Evolutionary conservation across 257 asterid genomes (phyloP), one percentile per base, ranked within the genome.

Genomic region (Rehmannia glutinosa): DNA sequence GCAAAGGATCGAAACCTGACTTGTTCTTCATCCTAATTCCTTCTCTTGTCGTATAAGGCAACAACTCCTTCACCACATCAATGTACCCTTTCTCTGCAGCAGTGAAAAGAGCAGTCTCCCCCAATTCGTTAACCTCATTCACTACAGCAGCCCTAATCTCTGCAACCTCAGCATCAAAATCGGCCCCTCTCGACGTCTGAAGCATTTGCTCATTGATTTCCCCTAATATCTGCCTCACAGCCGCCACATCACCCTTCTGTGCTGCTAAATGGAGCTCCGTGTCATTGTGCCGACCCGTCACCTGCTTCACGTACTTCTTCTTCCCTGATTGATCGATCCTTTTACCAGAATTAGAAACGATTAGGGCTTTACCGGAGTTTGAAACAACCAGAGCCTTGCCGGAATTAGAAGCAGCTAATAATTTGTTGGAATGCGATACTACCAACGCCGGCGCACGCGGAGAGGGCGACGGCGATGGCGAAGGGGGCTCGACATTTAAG

Each of bases 201-300:
- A 79, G 74, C 84, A 78, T 78, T 38, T 68, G 78, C 56, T 73
- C 79, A 27, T 78, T 72, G 16, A 75, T 88, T 68, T 88, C 97
- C 60, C 74, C 90, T 19, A 91, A 49, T 64, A 91, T 84, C 75
- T 74, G 81, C 75, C 80, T 80, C 81, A 88, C 95, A 5, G 87
- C 91, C 12, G 64, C 81, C 63, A 82, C 81, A 21, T 88, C 97
- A 1, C 97, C 95, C 38, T 83, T 81, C 70, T 91, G 93, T 3
- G 97, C 91, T 0, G 97, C 97, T 64, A 91, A 75, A 75, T 91
- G 97, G 49, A 91, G 85, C 78, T 86, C 97, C 19, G 97, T 91
- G 32, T 91, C 97, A 3, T 91, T 88, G 85, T 88, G 92, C 76
- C 90, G 77, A 0, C 97, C 97, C 3, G 96, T 88, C 30, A 91